A percentile compares a stretch with the other conserved stretches of the same genome.
Evolutionary conservation across 768 basidiomycete genomes (phyloP).

Genomic region (Russula ochroleuca): DNA sequence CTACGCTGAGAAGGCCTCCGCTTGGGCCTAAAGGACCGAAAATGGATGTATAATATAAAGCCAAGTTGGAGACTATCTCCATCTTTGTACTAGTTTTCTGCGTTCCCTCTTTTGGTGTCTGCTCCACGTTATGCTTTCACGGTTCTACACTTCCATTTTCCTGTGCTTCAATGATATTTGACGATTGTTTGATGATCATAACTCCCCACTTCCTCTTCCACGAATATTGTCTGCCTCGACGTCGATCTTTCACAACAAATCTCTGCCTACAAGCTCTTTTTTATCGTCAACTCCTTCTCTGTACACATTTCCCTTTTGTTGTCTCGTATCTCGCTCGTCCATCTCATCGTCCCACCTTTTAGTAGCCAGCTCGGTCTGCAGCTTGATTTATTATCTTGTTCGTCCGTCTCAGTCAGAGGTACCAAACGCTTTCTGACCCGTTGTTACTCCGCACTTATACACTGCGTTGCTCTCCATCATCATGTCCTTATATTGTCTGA

Average conservation of each 20-base stretch:
- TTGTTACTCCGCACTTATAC: constrained; percentile 25
- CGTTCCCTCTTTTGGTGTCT: constrained; percentile 6
- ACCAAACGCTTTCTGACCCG: constrained; percentile 29
- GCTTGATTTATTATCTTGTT: constrained; percentile 38
- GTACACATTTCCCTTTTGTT: constrained; percentile 21
- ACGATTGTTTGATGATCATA: constrained; percentile 23
- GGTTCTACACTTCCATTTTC: constrained; percentile 1
- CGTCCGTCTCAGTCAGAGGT: constrained; percentile 25
- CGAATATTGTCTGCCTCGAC: constrained; percentile 12
- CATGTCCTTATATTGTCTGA: constrained; percentile 37
- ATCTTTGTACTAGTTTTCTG: constrained; percentile 15
- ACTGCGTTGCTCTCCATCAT: constrained; percentile 26
- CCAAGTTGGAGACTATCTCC: not conserved
- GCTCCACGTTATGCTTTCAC: constrained; percentile 24
- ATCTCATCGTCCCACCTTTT: constrained; percentile 31
- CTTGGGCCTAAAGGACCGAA: constrained; percentile 34
- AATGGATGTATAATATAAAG: constrained; percentile 8
- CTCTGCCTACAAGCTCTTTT: constrained; percentile 18
- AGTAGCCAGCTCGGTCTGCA: constrained; percentile 32
- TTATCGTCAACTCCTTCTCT: constrained; percentile 20
- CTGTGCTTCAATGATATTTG: constrained; percentile 20
- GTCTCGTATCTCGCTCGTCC: constrained; percentile 26
- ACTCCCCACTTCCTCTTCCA: not conserved
- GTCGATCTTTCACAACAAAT: constrained; percentile 18
- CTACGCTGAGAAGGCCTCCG: constrained; percentile 58